A percentile compares a stretch with the other conserved stretches of the same genome.
Evolutionary conservation across 2,329 filamentous ascomycete genomes (phyloP).

Genomic region (Alternaria burnsii): DNA sequence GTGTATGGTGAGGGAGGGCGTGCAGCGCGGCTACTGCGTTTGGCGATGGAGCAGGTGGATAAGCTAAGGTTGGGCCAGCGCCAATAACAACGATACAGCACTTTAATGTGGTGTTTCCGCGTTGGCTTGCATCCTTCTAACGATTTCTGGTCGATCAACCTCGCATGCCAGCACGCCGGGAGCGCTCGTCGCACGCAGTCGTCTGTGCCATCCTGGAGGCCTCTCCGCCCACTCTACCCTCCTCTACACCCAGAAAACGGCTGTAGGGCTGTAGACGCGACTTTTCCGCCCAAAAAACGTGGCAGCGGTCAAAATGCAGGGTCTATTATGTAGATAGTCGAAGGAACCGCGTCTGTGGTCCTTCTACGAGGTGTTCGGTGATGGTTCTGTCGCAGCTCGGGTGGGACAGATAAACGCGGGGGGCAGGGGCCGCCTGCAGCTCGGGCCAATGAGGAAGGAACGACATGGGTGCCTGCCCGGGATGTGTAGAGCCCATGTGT

Average conservation of each 20-base stretch:
- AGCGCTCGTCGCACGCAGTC: conserved; percentile 25
- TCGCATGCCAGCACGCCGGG: conserved; percentile 36
- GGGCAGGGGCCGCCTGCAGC: conserved; percentile 26
- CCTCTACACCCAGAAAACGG: conserved; percentile 31
- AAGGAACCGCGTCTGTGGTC: conserved; percentile 39
- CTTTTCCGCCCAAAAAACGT: conserved; percentile 47
- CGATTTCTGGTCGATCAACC: conserved; percentile 32
- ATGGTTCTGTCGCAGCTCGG: conserved; percentile 22
- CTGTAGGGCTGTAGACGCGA: conserved; percentile 43
- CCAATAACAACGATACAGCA: conserved; percentile 6
- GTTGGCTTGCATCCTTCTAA: conserved; percentile 32
- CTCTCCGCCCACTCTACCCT: conserved; percentile 28
- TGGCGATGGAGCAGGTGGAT: conserved; percentile 29
- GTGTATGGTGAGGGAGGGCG: neutral
- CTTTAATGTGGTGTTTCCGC: conserved; percentile 30
- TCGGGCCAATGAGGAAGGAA: conserved; percentile 21
- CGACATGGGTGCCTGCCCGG: conserved; percentile 20
- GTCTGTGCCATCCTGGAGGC: conserved; percentile 28
- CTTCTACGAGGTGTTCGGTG: conserved; percentile 30
- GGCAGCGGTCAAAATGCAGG: conserved; percentile 37
- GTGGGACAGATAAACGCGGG: conserved; percentile 34
- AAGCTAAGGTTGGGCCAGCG: neutral
- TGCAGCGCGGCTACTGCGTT: conserved; percentile 32
- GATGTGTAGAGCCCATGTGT: conserved; percentile 22
- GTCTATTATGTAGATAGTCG: conserved; percentile 28